Evolutionary conservation across 257 asterid species (phyloP).

Genomic region (Jacaranda copaia): DNA sequence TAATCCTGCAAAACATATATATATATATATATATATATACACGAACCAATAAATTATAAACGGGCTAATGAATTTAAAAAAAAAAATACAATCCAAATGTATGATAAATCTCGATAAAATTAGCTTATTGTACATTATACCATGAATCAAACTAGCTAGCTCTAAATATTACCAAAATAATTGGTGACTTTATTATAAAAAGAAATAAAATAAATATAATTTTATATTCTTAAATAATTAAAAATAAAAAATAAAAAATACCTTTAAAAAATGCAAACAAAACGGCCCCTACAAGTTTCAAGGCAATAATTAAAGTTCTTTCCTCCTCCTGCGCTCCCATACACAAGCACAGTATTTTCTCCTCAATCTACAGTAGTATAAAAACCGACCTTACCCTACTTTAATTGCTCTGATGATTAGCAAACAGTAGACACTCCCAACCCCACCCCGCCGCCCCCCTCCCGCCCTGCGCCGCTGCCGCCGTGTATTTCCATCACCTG

Average conservation of each 20-base stretch:
- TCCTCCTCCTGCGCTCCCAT: not conserved
- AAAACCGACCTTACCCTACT: slow-evolving; percentile 27
- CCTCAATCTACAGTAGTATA: slow-evolving; percentile 3
- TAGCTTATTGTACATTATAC: no score
- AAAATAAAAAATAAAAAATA: not conserved
- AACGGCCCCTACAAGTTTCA: not conserved
- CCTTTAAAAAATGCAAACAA: not conserved
- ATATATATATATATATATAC: no score
- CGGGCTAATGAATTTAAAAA: no score
- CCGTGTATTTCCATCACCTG: not conserved
- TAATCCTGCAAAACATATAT: no score
- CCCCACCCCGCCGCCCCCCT: not conserved
- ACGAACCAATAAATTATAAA: no score
- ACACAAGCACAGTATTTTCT: slow-evolving; percentile 23
- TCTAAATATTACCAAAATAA: no score
- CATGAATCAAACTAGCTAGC: no score
- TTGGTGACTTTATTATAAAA: no score
- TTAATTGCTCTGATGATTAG: slow-evolving; percentile 37
- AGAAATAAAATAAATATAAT: no score
- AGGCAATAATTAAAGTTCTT: slow-evolving; percentile 14
- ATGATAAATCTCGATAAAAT: no score
- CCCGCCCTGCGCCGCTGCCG: not conserved
- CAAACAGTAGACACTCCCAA: slow-evolving; percentile 20
- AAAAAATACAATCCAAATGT: no score
- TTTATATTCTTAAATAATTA: not conserved